These are phyloP conservation scores for Sclerotinia sclerotiorum DNA, from an alignment of 2,329 filamentous ascomycete genomes.

Conservation along the genomic window DNA sequence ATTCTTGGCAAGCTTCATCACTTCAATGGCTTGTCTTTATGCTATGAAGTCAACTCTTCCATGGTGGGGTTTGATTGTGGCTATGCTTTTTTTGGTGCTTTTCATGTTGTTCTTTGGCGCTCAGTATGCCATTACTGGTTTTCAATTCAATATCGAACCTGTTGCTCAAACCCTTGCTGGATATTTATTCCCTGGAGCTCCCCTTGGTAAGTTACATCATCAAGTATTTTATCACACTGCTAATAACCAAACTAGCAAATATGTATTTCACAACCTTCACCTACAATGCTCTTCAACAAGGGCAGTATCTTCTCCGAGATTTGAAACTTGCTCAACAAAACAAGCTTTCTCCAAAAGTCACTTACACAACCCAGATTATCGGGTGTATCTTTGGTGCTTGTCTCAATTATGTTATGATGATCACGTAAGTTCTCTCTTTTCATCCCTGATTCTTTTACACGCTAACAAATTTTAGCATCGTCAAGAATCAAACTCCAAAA, in stretches of 20 bases:
- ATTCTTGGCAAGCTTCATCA: conserved; percentile 46
- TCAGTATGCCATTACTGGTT: conserved; percentile 49
- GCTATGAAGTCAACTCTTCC: conserved; percentile 55
- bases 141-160: conserved; percentile 49
- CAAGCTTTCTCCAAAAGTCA: conserved; percentile 44
- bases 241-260: conserved; percentile 50
- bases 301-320: conserved; percentile 48
- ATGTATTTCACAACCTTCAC: conserved; percentile 73
- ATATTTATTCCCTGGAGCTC: conserved; percentile 54
- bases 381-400: conserved; percentile 46
- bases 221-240: too few species aligned
- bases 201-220: conserved; percentile 45
- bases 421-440: conserved; percentile 42
- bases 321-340: conserved; percentile 54
- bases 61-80: conserved; percentile 38
- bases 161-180: conserved; percentile 50
- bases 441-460: conserved; percentile 42
- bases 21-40: conserved; percentile 46
- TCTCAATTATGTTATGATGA: conserved; percentile 60
- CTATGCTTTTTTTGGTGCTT: conserved; percentile 39
- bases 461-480: conserved; percentile 60
- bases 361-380: conserved; percentile 44
- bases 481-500: conserved; percentile 63
- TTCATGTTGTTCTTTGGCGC: conserved; percentile 35
- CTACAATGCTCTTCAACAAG: conserved; percentile 49